A percentile compares a stretch with the other conserved stretches of the same genome.
Conservation (phyloP, 1,139 yeast species). For the Yamadazyma jaroonii region DNA sequence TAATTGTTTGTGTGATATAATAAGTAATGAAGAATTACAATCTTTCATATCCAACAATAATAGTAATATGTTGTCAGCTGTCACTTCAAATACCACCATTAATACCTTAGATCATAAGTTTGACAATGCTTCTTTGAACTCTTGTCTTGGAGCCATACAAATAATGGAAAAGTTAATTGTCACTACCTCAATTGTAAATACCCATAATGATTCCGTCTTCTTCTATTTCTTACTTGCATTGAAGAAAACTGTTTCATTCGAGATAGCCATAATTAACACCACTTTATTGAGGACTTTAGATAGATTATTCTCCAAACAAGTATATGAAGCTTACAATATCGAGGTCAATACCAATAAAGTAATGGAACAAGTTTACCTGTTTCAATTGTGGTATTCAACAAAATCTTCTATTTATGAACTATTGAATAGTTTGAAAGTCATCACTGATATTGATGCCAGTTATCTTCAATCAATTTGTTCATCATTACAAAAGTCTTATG, state of each 20-base stretch:
- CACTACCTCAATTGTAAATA: constrained; percentile 15
- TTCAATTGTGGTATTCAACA: constrained; percentile 50
- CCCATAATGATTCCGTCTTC: constrained; percentile 20
- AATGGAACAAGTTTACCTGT: constrained; percentile 26
- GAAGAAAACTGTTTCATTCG: constrained; percentile 21
- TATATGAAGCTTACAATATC: constrained; percentile 11
- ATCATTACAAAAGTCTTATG: constrained; percentile 33
- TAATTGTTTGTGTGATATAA: constrained; percentile 22
- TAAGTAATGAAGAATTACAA: constrained; percentile 26
- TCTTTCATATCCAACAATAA: constrained; percentile 14
- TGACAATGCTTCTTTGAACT: constrained; percentile 20
- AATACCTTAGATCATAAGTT: constrained; percentile 9
- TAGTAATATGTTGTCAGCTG: constrained; percentile 9
- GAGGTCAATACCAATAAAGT: constrained; percentile 9
- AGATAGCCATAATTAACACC: constrained; percentile 30
- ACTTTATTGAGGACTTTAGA: constrained; percentile 33
- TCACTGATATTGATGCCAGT: constrained; percentile 30
- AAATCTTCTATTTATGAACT: constrained; percentile 42
- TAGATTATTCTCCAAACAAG: constrained; percentile 28
- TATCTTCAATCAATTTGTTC: constrained; percentile 36
- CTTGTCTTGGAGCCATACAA: constrained; percentile 51
- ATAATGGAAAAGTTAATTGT: constrained; percentile 22
- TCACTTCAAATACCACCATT: constrained; percentile 11
- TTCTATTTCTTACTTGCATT: constrained; percentile 25
- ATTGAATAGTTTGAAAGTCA: constrained; percentile 19